These are phyloP conservation scores for Pythium aphanidermatum DNA, from an alignment of 352 stramenopile genomes.

Conservation along the genomic window DNA sequence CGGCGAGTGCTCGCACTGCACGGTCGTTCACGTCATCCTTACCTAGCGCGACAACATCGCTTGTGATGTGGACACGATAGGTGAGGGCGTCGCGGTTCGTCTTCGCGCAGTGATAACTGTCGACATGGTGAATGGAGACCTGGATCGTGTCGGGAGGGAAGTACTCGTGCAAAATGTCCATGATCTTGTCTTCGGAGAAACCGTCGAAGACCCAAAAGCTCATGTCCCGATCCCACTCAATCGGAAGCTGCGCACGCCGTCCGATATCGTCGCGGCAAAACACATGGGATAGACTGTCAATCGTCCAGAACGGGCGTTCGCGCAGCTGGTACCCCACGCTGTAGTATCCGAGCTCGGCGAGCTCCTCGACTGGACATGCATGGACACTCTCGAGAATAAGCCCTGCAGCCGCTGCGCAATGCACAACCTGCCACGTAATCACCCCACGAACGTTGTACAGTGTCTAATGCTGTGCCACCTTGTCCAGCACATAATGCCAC, in stretches of 20 bases:
- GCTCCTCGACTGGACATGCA: slow-evolving; percentile 47
- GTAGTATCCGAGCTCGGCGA: slow-evolving; percentile 65
- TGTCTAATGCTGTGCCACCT: slow-evolving; percentile 67
- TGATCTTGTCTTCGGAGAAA: slow-evolving; percentile 47
- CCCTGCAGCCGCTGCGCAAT: slow-evolving; percentile 45
- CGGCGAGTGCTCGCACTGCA: slow-evolving; percentile 27
- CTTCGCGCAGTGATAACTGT: slow-evolving; percentile 51
- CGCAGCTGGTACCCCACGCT: slow-evolving; percentile 74
- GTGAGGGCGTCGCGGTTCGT: slow-evolving; percentile 50
- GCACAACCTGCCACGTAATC: slow-evolving; percentile 81
- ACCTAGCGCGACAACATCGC: slow-evolving; percentile 29
- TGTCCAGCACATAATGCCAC: slow-evolving; percentile 78
- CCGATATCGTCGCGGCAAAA: slow-evolving; percentile 48
- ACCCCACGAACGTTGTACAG: slow-evolving; percentile 43
- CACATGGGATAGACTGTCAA: slow-evolving; percentile 59
- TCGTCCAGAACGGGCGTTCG: slow-evolving; percentile 69
- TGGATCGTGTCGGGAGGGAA: slow-evolving; percentile 36
- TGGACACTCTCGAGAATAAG: slow-evolving; percentile 62
- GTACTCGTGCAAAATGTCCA: slow-evolving; percentile 28
- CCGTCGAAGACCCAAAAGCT: slow-evolving; percentile 74
- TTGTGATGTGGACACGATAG: slow-evolving; percentile 48
- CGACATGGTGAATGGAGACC: slow-evolving; percentile 32
- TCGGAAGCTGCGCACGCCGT: slow-evolving; percentile 36
- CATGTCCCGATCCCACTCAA: slow-evolving; percentile 59
- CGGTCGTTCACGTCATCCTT: slow-evolving; percentile 47